phyloP scores from a whole-genome alignment of 495 filamentous ascomycete genomes.

The Penicillium ochrochloron region DNA sequence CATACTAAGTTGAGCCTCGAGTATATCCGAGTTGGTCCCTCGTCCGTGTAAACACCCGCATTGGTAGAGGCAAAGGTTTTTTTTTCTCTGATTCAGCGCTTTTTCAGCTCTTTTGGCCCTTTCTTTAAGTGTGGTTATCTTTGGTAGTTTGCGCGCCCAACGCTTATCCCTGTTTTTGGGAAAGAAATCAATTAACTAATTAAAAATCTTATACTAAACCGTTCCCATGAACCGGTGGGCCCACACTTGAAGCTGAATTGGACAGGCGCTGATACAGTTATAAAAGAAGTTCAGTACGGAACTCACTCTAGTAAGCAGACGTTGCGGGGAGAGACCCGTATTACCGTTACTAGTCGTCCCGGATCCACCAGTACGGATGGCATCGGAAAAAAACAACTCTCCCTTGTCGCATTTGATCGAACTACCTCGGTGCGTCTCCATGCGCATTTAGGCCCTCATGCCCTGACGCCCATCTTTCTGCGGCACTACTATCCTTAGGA shows the following conservation, averaged over 20 bases:
- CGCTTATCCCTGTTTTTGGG: not conserved
- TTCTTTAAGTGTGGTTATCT: not conserved
- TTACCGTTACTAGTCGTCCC: not conserved
- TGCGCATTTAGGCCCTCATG: no score
- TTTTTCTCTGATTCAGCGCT: not conserved
- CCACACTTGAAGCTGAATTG: not conserved
- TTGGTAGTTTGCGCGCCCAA: not conserved
- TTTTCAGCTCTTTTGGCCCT: not conserved
- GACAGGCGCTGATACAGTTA: not conserved
- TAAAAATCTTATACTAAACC: not conserved
- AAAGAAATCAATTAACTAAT: not conserved
- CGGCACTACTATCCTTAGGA: no score
- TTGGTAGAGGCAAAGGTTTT: not conserved
- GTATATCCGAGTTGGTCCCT: not conserved
- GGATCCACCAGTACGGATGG: not conserved
- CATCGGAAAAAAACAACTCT: not conserved
- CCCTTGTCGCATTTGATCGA: not conserved
- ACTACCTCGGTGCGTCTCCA: not conserved
- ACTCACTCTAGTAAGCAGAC: no score
- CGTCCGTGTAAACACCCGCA: not conserved
- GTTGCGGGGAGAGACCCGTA: not conserved
- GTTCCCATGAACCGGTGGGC: not conserved
- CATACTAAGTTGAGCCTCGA: not conserved
- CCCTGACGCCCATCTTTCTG: no score
- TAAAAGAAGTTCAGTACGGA: not conserved